A percentile compares a stretch with the other conserved stretches of the same genome.
phyloP scores from a whole-genome alignment of 352 stramenopile species.

The Phytophthora hybrid region DNA sequence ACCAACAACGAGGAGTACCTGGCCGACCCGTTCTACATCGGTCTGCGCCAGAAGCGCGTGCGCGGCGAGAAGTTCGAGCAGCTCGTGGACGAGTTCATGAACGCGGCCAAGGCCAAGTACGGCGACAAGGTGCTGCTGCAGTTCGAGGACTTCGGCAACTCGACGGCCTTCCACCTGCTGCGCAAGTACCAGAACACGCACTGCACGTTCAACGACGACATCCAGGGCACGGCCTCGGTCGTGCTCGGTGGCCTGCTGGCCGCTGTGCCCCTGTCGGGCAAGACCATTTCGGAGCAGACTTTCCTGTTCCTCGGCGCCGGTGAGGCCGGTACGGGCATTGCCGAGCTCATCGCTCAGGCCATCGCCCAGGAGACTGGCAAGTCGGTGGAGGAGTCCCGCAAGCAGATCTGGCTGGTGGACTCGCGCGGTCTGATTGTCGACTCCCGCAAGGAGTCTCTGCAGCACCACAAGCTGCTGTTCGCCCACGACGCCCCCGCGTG shows the following conservation, averaged over 20 bases:
- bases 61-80: slow-evolving; percentile 92
- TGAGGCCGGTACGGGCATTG: slow-evolving; percentile 95
- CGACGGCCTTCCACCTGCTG: slow-evolving; percentile 86
- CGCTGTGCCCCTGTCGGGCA: slow-evolving; percentile 75
- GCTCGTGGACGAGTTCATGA: slow-evolving; percentile 98
- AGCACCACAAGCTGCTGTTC: slow-evolving; percentile 92
- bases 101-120: slow-evolving; percentile 91
- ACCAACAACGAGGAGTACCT: slow-evolving; percentile 96
- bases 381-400: slow-evolving; percentile 86
- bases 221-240: slow-evolving; percentile 91
- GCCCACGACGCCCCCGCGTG: slow-evolving; percentile 80
- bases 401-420: slow-evolving; percentile 94
- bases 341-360: slow-evolving; percentile 92
- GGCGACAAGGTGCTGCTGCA: slow-evolving; percentile 87
- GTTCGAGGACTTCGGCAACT: slow-evolving; percentile 92
- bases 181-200: slow-evolving; percentile 88
- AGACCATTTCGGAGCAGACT: slow-evolving; percentile 91
- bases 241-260: slow-evolving; percentile 84
- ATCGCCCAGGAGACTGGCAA: slow-evolving; percentile 92
- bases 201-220: slow-evolving; percentile 97
- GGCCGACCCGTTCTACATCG: slow-evolving; percentile 96
- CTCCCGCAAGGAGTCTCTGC: slow-evolving; percentile 77
- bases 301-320: slow-evolving; percentile 97
- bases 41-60: slow-evolving; percentile 90
- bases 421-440: slow-evolving; percentile 89